Conservation (phyloP, 371 early-diverging fungal species). For the Fennellomyces sp. region DNA sequence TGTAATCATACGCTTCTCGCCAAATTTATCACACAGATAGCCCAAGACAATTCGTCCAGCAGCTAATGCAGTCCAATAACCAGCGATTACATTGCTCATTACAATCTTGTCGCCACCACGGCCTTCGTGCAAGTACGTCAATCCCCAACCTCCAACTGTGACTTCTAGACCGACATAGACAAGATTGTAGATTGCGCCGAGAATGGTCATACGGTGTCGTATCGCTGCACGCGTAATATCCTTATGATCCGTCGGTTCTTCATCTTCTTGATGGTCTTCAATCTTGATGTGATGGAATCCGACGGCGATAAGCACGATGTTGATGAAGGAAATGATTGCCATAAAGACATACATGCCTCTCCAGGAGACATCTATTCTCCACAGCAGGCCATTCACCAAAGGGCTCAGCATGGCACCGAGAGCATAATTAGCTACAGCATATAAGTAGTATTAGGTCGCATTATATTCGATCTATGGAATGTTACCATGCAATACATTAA, state of each 20-base stretch:
- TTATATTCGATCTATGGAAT: too few relatives aligned
- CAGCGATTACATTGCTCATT: slow-evolving; percentile 32
- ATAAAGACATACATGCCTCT: slow-evolving; percentile 22
- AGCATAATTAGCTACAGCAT: slow-evolving; percentile 21
- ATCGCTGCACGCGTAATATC: slow-evolving; percentile 15
- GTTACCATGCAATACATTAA: slow-evolving; percentile 42
- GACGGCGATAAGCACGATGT: slow-evolving; percentile 11
- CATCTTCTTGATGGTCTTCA: slow-evolving; percentile 2
- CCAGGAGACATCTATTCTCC: slow-evolving; percentile 23
- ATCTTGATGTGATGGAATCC: slow-evolving; percentile 18
- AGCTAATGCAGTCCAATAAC: slow-evolving; percentile 38
- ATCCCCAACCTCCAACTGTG: slow-evolving; percentile 36
- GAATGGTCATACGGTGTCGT: slow-evolving; percentile 26
- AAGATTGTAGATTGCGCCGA: slow-evolving; percentile 26
- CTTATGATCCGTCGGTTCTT: too few relatives aligned
- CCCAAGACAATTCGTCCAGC: slow-evolving; percentile 34
- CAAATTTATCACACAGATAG: slow-evolving; percentile 27
- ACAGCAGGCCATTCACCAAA: slow-evolving; percentile 17
- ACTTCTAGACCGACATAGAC: slow-evolving; percentile 38
- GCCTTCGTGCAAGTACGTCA: slow-evolving; percentile 25
- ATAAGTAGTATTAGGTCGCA: too few relatives aligned
- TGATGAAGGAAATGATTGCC: slow-evolving; percentile 15
- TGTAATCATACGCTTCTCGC: slow-evolving; percentile 27
- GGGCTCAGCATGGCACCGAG: slow-evolving; percentile 35
- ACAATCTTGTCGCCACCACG: slow-evolving; percentile 22